Percentiles rank a stretch among this genome's conserved stretches.
phyloP scores from a whole-genome alignment of 768 basidiomycete species.

The Phylloporus scabripes region DNA sequence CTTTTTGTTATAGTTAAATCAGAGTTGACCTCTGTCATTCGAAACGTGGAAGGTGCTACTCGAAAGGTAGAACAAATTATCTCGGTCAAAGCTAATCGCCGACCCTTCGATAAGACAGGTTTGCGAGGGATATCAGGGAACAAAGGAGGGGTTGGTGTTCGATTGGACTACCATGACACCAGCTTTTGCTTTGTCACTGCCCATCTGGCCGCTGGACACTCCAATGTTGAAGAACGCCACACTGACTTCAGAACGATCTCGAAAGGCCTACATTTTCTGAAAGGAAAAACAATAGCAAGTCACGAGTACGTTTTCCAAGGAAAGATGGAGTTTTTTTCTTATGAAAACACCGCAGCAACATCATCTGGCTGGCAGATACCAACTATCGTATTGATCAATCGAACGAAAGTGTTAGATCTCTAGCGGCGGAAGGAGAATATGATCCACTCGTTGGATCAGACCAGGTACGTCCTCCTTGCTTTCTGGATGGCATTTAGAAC shows the following conservation, averaged over 20 bases:
- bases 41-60: slow-evolving; percentile 87
- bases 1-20: slow-evolving; percentile 79
- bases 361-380: slow-evolving; percentile 92
- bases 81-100: not conserved
- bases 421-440: slow-evolving; percentile 59
- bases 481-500: not conserved
- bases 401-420: slow-evolving; percentile 70
- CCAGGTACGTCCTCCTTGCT: slow-evolving; percentile 52
- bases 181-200: slow-evolving; percentile 94
- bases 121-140: slow-evolving; percentile 93
- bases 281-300: slow-evolving; percentile 81
- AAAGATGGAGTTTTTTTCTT: slow-evolving; percentile 2
- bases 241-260: slow-evolving; percentile 87
- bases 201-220: slow-evolving; percentile 94
- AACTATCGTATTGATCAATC: slow-evolving; percentile 92
- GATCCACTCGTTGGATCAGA: slow-evolving; percentile 76
- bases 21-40: slow-evolving; percentile 70
- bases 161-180: slow-evolving; percentile 87
- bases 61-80: slow-evolving; percentile 61
- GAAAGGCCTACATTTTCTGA: slow-evolving; percentile 77
- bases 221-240: slow-evolving; percentile 86
- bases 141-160: slow-evolving; percentile 94
- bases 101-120: slow-evolving; percentile 54
- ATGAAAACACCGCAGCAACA: slow-evolving; percentile 52
- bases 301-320: slow-evolving; percentile 67